Conservation (phyloP, 352 stramenopile species). For the Phytophthora idaei region DNA sequence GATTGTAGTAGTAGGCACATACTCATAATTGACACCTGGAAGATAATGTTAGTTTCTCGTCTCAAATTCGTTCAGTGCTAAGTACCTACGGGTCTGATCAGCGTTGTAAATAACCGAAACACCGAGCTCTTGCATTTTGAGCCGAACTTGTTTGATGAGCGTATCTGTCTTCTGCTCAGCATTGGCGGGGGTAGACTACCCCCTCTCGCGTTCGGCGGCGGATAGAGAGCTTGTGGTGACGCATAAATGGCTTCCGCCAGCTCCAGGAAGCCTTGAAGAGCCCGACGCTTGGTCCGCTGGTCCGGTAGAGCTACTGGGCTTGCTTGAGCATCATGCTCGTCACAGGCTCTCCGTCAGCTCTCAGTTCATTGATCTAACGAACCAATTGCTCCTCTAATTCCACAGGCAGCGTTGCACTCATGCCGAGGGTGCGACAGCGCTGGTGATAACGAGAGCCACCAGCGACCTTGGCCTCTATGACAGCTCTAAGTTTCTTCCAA, state of each 20-base stretch:
- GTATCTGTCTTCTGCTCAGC: not conserved
- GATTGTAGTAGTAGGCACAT: not conserved
- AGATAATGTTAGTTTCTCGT: not conserved
- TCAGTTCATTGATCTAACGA: constrained; percentile 3
- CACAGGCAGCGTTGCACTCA: not conserved
- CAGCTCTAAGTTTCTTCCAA: constrained; percentile 3
- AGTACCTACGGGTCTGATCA: not conserved
- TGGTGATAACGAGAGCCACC: constrained; percentile 2
- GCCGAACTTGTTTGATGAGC: not conserved
- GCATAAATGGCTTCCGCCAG: constrained; percentile 19
- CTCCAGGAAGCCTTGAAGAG: constrained; percentile 12
- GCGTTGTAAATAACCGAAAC: not conserved
- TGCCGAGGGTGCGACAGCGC: not conserved
- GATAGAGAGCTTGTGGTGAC: constrained; percentile 13
- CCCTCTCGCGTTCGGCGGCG: constrained; percentile 10
- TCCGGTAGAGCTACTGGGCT: constrained; percentile 8
- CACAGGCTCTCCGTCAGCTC: constrained; percentile 6
- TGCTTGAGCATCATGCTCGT: constrained; percentile 15
- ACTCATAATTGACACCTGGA: not conserved
- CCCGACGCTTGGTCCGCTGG: not conserved
- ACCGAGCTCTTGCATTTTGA: constrained; percentile 10
- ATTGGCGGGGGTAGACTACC: constrained; percentile 1
- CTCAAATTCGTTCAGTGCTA: not conserved
- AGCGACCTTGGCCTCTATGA: constrained; percentile 11
- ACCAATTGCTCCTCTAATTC: constrained; percentile 12